These are phyloP conservation scores for Actinomortierella wolfii DNA, from an alignment of 371 early-diverging fungal species.

Conservation along the genomic window DNA sequence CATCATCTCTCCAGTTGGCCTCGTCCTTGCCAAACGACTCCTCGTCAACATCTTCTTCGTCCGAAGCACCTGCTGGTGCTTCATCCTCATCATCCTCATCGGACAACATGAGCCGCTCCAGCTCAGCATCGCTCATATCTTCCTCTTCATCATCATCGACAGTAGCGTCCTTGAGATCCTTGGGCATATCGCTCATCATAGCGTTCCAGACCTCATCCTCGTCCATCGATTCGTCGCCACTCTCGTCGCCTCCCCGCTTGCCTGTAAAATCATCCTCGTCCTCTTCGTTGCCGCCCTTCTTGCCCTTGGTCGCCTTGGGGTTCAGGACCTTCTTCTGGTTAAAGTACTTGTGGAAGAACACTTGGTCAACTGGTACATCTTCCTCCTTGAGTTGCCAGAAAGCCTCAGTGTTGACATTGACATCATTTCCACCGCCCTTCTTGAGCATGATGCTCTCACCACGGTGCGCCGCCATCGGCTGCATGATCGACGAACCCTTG, in stretches of 20 bases:
- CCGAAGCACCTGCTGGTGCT: conserved; percentile 26
- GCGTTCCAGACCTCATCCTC: conserved; percentile 75
- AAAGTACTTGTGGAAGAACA: conserved; percentile 89
- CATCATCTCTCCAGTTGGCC: conserved; percentile 50
- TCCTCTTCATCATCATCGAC: conserved; percentile 66
- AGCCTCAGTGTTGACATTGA: conserved; percentile 63
- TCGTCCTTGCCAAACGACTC: conserved; percentile 56
- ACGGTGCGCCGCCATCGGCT: conserved; percentile 52
- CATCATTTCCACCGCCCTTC: conserved; percentile 46
- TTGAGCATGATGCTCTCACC: conserved; percentile 45
- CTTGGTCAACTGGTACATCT: conserved; percentile 68
- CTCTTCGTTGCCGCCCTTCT: conserved; percentile 47
- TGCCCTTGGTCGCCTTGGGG: conserved; percentile 49
- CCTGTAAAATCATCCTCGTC: conserved; percentile 41
- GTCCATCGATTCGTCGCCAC: conserved; percentile 54
- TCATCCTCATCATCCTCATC: conserved; percentile 52
- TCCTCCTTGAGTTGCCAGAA: conserved; percentile 63
- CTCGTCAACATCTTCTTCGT: conserved; percentile 44
- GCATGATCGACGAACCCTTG: conserved; percentile 67
- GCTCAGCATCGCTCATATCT: conserved; percentile 51
- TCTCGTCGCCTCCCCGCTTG: conserved; percentile 47
- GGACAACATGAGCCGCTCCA: conserved; percentile 59
- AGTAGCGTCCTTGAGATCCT: conserved; percentile 53
- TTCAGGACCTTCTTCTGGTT: conserved; percentile 54
- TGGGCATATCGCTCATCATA: conserved; percentile 73